These are phyloP conservation scores for Blastomyces percursus DNA, from an alignment of 2,329 filamentous ascomycete genomes.

Conservation along the genomic window DNA sequence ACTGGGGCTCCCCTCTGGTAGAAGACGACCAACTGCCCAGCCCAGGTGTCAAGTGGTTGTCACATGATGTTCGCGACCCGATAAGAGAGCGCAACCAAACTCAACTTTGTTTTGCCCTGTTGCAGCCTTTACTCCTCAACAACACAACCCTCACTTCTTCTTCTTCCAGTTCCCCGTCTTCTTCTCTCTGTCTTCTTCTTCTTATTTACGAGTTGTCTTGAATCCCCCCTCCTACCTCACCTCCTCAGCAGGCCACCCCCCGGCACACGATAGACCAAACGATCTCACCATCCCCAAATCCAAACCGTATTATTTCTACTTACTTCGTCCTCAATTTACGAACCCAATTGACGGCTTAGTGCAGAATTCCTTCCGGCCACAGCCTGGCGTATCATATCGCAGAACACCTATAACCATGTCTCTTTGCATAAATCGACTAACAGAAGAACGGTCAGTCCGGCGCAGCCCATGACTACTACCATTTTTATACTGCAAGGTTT, in stretches of 20 bases:
- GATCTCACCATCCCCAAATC: neutral
- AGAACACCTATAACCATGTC: constrained; percentile 39
- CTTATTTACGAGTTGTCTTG: neutral
- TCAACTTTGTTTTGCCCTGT: no score
- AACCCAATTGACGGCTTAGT: neutral
- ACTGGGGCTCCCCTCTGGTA: no score
- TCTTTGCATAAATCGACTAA: constrained; percentile 75
- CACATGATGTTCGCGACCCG: no score
- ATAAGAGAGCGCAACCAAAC: no score
- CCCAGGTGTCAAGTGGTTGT: no score
- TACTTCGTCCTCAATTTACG: neutral
- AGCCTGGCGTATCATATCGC: neutral
- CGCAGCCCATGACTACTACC: neutral
- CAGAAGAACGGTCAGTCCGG: constrained; percentile 66
- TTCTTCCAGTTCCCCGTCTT: neutral
- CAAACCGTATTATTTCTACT: neutral
- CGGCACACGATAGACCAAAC: no score
- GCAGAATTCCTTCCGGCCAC: neutral
- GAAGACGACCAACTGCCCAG: no score
- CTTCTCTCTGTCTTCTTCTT: neutral
- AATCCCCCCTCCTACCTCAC: neutral
- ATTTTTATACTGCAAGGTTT: neutral
- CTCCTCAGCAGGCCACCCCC: neutral
- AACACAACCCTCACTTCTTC: neutral
- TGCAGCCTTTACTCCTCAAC: no score